Evolutionary conservation across 176 grass and related monocot species (phyloP).

Genomic region (Aegilops bicornis): DNA sequence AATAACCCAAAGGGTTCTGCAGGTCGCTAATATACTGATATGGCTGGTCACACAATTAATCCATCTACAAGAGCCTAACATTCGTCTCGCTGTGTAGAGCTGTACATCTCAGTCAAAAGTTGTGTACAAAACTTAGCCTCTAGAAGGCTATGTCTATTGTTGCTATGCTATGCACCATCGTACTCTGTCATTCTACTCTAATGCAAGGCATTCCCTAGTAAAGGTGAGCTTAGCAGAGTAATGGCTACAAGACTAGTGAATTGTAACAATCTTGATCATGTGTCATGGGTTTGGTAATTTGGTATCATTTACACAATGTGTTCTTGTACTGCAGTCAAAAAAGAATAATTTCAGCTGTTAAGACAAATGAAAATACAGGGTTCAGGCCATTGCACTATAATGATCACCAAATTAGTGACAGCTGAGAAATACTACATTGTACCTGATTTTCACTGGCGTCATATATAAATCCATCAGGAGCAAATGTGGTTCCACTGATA

Average conservation of each 20-base stretch:
- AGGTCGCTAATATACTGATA: neutral
- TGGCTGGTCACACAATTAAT: neutral
- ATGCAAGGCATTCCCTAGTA: neutral
- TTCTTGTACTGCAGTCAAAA: neutral
- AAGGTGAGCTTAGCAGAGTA: neutral
- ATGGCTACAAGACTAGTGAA: neutral
- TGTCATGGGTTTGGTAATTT: slow-evolving; percentile 5
- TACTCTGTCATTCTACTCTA: neutral
- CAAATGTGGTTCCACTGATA: slow-evolving; percentile 93
- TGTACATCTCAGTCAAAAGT: neutral
- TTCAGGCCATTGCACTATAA: slow-evolving; percentile 28
- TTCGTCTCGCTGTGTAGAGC: neutral
- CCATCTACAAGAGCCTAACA: neutral
- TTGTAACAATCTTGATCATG: neutral
- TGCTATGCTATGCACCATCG: slow-evolving; percentile 6
- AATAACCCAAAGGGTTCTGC: neutral
- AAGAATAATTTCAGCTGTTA: slow-evolving; percentile 10
- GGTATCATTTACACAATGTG: neutral
- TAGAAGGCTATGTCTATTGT: slow-evolving; percentile 9
- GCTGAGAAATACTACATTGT: slow-evolving; percentile 6
- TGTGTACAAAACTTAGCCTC: slow-evolving; percentile 2
- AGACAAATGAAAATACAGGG: neutral
- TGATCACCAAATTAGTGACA: slow-evolving; percentile 12
- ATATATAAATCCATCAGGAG: slow-evolving; percentile 93
- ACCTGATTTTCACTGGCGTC: slow-evolving; percentile 82